These are phyloP conservation scores for Globisporangium middletonii DNA, from an alignment of 352 stramenopile genomes.

Conservation along the genomic window DNA sequence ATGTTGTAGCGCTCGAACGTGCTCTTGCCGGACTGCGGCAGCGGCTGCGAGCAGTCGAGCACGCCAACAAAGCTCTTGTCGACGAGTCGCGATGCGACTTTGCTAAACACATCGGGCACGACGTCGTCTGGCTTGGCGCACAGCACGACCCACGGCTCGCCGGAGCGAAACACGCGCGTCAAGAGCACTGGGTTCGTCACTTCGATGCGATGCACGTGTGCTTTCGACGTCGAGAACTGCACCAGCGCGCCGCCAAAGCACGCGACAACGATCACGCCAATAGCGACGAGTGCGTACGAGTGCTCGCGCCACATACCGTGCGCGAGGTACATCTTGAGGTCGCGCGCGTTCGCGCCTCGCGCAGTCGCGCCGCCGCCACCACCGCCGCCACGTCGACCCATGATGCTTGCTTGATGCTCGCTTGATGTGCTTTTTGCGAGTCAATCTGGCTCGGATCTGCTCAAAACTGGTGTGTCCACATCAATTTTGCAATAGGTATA, in stretches of 20 bases:
- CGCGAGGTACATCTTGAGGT: conserved; percentile 79
- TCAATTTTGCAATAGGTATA: no score
- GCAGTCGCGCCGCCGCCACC: conserved; percentile 36
- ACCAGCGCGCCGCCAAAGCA: conserved; percentile 60
- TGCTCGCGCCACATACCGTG: conserved; percentile 83
- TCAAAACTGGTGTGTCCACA: no score
- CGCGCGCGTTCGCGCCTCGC: conserved; percentile 44
- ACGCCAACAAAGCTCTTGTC: conserved; percentile 61
- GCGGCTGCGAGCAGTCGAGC: conserved; percentile 62
- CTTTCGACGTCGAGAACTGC: conserved; percentile 53
- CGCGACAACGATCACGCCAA: conserved; percentile 43
- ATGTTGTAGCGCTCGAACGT: conserved; percentile 60
- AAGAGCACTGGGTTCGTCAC: conserved; percentile 45
- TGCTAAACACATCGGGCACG: conserved; percentile 65
- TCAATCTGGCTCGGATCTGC: background rate
- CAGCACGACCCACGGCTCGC: conserved; percentile 79
- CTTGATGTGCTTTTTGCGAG: background rate
- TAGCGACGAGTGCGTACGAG: conserved; percentile 46
- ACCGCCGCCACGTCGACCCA: conserved; percentile 9
- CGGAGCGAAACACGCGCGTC: conserved; percentile 68
- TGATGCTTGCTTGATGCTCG: background rate
- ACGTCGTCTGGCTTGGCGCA: conserved; percentile 63
- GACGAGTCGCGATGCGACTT: conserved; percentile 47
- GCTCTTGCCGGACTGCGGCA: conserved; percentile 45
- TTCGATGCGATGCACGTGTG: conserved; percentile 63